phyloP scores from a whole-genome alignment of 1,284 basidiomycete species.

The Rhodotorula sp. region DNA sequence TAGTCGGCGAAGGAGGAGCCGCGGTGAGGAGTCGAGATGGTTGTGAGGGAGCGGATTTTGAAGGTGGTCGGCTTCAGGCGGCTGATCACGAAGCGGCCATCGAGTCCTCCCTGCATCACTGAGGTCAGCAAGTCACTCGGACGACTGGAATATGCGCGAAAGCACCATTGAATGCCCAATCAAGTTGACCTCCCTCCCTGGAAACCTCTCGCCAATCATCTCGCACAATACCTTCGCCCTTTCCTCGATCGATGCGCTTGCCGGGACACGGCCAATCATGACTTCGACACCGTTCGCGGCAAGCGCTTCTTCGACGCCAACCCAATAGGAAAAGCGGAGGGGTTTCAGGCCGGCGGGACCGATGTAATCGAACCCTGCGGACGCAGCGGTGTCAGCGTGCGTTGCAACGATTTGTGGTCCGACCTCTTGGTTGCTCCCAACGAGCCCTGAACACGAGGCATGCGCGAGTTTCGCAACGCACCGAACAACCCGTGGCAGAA shows the following conservation, averaged over 20 bases:
- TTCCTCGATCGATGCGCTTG: constrained; percentile 64
- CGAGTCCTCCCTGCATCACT: too few relatives aligned
- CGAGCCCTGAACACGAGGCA: constrained; percentile 14
- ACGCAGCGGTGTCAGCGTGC: neutral
- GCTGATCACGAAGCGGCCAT: too few relatives aligned
- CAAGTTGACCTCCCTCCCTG: constrained; percentile 78
- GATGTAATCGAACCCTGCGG: constrained; percentile 54
- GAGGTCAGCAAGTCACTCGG: neutral
- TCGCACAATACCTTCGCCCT: constrained; percentile 82
- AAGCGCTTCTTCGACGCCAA: constrained; percentile 86
- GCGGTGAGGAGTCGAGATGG: constrained; percentile 86
- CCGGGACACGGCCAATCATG: constrained; percentile 85
- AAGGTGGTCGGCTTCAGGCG: constrained; percentile 53
- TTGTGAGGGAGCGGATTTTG: constrained; percentile 76
- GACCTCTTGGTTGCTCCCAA: neutral
- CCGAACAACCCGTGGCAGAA: constrained; percentile 92
- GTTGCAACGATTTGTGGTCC: too few relatives aligned
- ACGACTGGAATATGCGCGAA: neutral
- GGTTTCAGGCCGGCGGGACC: constrained; percentile 62
- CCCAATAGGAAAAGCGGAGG: constrained; percentile 86
- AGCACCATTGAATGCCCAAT: constrained; percentile 90
- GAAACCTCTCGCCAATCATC: constrained; percentile 72
- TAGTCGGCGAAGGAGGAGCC: constrained; percentile 92
- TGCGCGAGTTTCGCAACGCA: constrained; percentile 32
- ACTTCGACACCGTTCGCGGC: constrained; percentile 86